Conservation (phyloP, 2,329 filamentous ascomycete species). For the Botrytis cinerea region DNA sequence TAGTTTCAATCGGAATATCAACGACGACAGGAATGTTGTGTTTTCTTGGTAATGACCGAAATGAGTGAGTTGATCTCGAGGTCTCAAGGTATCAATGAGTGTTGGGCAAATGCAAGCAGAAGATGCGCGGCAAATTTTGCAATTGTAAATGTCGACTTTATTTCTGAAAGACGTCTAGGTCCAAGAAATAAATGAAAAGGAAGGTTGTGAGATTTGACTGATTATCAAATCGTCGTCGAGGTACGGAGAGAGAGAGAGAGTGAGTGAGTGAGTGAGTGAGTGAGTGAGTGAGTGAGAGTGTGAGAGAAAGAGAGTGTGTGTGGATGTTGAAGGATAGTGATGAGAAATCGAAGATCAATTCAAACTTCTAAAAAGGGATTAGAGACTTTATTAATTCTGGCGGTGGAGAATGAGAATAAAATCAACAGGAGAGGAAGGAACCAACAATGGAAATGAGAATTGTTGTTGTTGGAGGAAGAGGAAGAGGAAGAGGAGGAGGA, state of each 20-base stretch:
- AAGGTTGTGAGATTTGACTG: neutral
- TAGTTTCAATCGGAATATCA: neutral
- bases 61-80: slow-evolving; percentile 16
- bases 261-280: too few species aligned
- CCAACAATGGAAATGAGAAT: neutral
- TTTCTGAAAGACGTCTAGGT: neutral
- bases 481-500: neutral
- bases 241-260: neutral
- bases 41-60: neutral
- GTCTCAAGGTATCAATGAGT: neutral
- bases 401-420: neutral
- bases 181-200: slow-evolving; percentile 15
- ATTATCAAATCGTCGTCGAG: neutral
- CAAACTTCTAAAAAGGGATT: slow-evolving; percentile 3
- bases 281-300: neutral
- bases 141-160: neutral
- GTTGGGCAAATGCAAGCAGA: slow-evolving; percentile 15
- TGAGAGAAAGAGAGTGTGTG: neutral
- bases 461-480: neutral
- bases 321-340: slow-evolving; percentile 13
- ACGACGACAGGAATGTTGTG: slow-evolving; percentile 1
- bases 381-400: neutral
- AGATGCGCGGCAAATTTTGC: slow-evolving; percentile 16
- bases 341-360: slow-evolving; percentile 12
- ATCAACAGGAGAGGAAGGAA: neutral